These are phyloP conservation scores for Vanilla planifolia DNA, from an alignment of 106 monocot species.

Conservation along the genomic window DNA sequence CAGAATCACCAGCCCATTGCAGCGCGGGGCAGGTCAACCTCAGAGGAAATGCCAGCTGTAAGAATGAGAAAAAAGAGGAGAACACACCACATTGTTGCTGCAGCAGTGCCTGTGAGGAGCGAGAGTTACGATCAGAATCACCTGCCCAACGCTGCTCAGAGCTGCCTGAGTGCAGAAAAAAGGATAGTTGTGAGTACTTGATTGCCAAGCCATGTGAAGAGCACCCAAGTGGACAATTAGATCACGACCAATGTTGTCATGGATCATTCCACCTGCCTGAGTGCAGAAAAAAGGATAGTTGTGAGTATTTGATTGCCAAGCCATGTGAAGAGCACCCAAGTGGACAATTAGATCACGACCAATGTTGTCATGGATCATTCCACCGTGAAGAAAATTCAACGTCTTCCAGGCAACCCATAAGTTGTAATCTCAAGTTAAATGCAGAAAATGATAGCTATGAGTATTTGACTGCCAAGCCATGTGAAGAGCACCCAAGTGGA, in stretches of 20 bases:
- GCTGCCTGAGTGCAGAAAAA: background rate
- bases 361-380: background rate
- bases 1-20: slow-evolving; percentile 8
- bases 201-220: slow-evolving; percentile 1
- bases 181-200: slow-evolving; percentile 6
- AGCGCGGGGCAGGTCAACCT: slow-evolving; percentile 2
- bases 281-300: background rate
- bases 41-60: slow-evolving; percentile 1
- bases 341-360: background rate
- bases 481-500: background rate
- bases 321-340: background rate
- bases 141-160: slow-evolving; percentile 12
- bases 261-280: background rate
- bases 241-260: too few relatives aligned
- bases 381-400: background rate
- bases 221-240: background rate
- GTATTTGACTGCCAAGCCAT: background rate
- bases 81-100: too few relatives aligned
- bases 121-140: slow-evolving; percentile 2
- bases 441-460: slow-evolving; percentile 11
- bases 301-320: slow-evolving; percentile 11
- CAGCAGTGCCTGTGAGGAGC: background rate
- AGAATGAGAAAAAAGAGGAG: too few relatives aligned
- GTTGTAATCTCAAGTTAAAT: too few relatives aligned
- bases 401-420: too few relatives aligned